Evolutionary conservation across 331 rosid genomes (phyloP), one percentile per base, ranked within the genome.

Genomic region (Telfairia occidentalis): DNA sequence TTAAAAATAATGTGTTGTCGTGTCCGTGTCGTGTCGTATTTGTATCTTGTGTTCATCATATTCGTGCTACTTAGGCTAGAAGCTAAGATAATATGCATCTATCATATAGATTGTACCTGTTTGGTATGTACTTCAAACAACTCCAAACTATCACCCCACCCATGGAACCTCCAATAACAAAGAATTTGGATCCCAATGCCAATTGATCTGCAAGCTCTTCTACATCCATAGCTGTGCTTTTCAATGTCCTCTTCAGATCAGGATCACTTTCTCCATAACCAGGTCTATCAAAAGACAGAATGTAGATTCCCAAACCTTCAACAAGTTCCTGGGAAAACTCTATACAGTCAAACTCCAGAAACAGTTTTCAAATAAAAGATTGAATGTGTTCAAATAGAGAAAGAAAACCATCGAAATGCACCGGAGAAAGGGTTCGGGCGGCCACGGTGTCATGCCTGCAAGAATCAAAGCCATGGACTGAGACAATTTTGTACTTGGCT

Each of bases 191-290:
- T 16, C 77, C 77, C 32, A 73, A 0, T 10, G 13, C 32, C 50
- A 73, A 73, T 54, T 73, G 60, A 53, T 73, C 77, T 10, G 77
- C 65, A 73, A 73, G 65, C 29, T 73, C 65, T 73, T 52, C 48
- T 9, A 73, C 53, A 24, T 73, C 77, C 18, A 30, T 19, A 11
- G 77, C 77, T 10, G 19, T 34, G 21, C 70, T 75, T 54, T 75
- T 40, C 40, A 75, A 55, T 5, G 57, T 54, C 43, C 78, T 57
- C 48, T 73, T 52, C 9, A 50, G 65, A 54, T 73, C 46, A 0
- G 77, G 77, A 73, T 73, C 77, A 11, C 77, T 73, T 48, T 73
- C 77, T 32, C 77, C 77, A 73, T 73, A 73, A 19, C 63, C 77
- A 32, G 77, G 63, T 73, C 77, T 73, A 54, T 73, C 77, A 73